Base-by-base conservation (phyloP, 345 rosid genomes). In the Heritiera fomes region DNA sequence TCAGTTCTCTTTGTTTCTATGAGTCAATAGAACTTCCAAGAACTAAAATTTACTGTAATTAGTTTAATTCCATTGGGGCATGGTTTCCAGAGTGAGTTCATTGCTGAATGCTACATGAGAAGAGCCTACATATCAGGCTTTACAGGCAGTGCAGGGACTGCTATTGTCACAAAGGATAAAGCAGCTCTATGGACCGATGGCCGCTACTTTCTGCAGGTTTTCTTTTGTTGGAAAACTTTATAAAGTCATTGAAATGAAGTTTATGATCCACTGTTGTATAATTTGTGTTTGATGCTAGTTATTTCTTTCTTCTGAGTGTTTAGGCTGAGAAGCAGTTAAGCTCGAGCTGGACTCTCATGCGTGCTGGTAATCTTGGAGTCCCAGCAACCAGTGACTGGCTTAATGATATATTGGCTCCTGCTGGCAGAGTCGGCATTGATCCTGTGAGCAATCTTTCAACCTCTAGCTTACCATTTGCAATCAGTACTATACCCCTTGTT, bases 171-270 rank as follows among this genome's bases (percentile, higher is more conserved):
- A 7, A 95, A 87, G 84, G 97, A 92, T 78, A 92, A 91, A 78
- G 99, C 99, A 20, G 97, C 96, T 80, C 85, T 95, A 9, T 95
- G 99, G 99, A 95, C 99, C 3, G 99, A 95, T 79, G 98, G 98
- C 50, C 93, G 99, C 43, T 95, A 95, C 78, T 95, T 95, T 91
- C 98, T 95, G 80, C 99, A 93, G 99, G 99, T 93, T 80, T 76
- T 62, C 46, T 53, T 61, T n/a, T 73, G 17, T 62, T 55, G 50
- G 56, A 28, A 30, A 60, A 41, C 56, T 34, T 59, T 73, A 43
- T 62, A 30, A 14, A 17, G 46, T 38, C 30, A 52, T 12, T 34
- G 40, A 69, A 34, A 8, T 76, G 49, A 58, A 50, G 4, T 71
- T 79, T 64, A 20, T 56, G 15, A 6, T 58, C 55, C 46, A 74